Evolutionary conservation across 768 basidiomycete genomes (phyloP).

Genomic region (Tulasnella sp.): DNA sequence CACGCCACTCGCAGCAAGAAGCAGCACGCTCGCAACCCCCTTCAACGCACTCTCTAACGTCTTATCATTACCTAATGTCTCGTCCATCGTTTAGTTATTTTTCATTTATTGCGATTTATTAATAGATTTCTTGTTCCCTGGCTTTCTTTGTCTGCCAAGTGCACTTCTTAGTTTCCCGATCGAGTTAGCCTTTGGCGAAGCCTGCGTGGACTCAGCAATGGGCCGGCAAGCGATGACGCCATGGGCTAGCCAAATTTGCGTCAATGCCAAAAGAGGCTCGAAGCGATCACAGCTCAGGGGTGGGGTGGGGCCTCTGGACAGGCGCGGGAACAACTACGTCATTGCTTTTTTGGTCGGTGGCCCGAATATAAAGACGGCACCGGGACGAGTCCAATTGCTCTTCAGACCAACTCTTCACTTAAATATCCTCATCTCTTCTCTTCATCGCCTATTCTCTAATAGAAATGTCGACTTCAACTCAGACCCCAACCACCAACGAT

Average conservation of each 20-base stretch:
- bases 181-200: background rate
- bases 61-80: too few relatives aligned
- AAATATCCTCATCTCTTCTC: background rate
- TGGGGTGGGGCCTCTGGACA: background rate
- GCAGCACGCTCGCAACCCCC: background rate
- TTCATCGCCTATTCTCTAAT: background rate
- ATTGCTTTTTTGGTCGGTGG: background rate
- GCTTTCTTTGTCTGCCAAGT: too few relatives aligned
- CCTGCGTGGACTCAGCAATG: too few relatives aligned
- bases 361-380: background rate
- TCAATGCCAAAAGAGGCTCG: background rate
- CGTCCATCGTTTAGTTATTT: too few relatives aligned
- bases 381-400: background rate
- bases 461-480: background rate
- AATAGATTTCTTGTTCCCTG: background rate
- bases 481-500: background rate
- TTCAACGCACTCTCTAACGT: background rate
- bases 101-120: too few relatives aligned
- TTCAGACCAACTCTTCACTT: background rate
- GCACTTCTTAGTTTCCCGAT: too few relatives aligned
- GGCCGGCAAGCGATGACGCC: background rate
- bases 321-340: background rate
- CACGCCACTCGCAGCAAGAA: background rate
- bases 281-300: background rate
- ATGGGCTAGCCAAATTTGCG: background rate